These are phyloP conservation scores for Graphiopsis chlorocephala DNA, from an alignment of 2,329 filamentous ascomycete species.

Conservation along the genomic window DNA sequence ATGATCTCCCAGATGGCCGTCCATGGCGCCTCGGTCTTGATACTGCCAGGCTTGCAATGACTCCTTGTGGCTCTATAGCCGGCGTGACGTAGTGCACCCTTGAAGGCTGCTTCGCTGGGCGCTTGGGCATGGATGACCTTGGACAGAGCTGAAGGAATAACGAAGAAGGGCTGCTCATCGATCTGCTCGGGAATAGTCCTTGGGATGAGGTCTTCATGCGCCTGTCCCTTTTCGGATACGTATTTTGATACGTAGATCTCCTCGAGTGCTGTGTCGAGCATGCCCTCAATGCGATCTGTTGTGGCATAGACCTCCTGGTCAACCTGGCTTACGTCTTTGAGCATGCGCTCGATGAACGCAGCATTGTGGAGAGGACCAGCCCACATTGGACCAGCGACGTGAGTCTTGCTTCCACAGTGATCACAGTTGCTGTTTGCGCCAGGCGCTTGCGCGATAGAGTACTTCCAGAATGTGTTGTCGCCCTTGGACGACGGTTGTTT, in stretches of 20 bases:
- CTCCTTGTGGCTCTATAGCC: constrained; percentile 83
- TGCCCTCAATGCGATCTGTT: constrained; percentile 76
- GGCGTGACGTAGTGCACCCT: constrained; percentile 75
- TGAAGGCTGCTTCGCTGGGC: constrained; percentile 73
- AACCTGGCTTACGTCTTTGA: constrained; percentile 67
- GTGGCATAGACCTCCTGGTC: constrained; percentile 75
- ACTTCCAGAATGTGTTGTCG: constrained; percentile 68
- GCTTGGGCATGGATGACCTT: constrained; percentile 76
- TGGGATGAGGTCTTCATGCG: constrained; percentile 33
- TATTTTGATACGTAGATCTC: constrained; percentile 50
- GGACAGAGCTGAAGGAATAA: constrained; percentile 71
- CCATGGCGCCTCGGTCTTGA: constrained; percentile 95
- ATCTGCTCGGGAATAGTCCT: constrained; percentile 58
- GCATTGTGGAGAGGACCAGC: constrained; percentile 82
- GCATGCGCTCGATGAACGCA: constrained; percentile 75
- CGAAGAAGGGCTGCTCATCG: constrained; percentile 81
- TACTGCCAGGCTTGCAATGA: constrained; percentile 83
- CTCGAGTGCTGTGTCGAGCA: constrained; percentile 84
- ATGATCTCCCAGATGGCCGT: constrained; percentile 86
- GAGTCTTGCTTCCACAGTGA: constrained; percentile 83
- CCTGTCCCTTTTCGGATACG: constrained; percentile 9
- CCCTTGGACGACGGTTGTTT: constrained; percentile 72
- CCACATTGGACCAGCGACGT: constrained; percentile 93
- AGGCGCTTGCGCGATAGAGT: constrained; percentile 70
- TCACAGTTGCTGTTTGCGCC: constrained; percentile 65